Conservation (phyloP, 2,329 filamentous ascomycete genomes). For the Aureobasidium sp. region DNA sequence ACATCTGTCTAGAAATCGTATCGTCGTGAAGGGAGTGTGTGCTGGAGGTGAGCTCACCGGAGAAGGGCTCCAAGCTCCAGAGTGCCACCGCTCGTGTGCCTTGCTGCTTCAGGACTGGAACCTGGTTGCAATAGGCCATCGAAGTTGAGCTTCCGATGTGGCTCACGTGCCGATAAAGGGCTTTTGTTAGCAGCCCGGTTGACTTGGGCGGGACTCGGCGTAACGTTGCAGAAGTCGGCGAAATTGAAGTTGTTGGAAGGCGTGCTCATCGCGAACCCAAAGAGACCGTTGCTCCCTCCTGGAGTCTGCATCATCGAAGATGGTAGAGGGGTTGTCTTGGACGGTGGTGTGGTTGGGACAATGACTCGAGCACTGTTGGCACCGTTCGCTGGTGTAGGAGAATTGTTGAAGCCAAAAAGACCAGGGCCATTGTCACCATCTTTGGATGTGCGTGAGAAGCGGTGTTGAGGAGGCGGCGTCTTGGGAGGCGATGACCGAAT, state of each 20-base stretch:
- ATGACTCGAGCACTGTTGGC: slow-evolving; percentile 38
- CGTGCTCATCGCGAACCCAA: slow-evolving; percentile 59
- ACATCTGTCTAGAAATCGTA: slow-evolving; percentile 6
- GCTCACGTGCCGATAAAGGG: slow-evolving; percentile 57
- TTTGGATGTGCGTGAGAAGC: slow-evolving; percentile 44
- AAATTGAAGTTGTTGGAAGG: slow-evolving; percentile 86
- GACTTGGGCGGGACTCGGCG: slow-evolving; percentile 85
- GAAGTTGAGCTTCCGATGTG: slow-evolving; percentile 73
- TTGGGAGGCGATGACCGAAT: slow-evolving; percentile 73
- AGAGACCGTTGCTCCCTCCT: slow-evolving; percentile 51
- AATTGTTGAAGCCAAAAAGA: slow-evolving; percentile 78
- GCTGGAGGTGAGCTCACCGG: neutral
- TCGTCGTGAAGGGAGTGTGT: slow-evolving; percentile 8
- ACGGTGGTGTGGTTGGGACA: slow-evolving; percentile 47
- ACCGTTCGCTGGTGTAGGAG: slow-evolving; percentile 69
- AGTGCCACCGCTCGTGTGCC: slow-evolving; percentile 40
- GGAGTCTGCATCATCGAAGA: slow-evolving; percentile 88
- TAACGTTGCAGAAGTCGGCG: slow-evolving; percentile 94
- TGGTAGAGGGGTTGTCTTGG: slow-evolving; percentile 52
- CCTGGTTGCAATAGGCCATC: slow-evolving; percentile 59
- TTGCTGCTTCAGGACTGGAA: slow-evolving; percentile 31
- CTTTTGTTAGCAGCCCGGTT: slow-evolving; percentile 64
- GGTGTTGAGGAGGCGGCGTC: slow-evolving; percentile 55
- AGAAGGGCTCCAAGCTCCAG: slow-evolving; percentile 48
- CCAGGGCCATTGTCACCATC: slow-evolving; percentile 72